Evolutionary conservation across 768 basidiomycete species (phyloP), one percentile per base, ranked within the genome.

Genomic region (Tephrocybe rancida): DNA sequence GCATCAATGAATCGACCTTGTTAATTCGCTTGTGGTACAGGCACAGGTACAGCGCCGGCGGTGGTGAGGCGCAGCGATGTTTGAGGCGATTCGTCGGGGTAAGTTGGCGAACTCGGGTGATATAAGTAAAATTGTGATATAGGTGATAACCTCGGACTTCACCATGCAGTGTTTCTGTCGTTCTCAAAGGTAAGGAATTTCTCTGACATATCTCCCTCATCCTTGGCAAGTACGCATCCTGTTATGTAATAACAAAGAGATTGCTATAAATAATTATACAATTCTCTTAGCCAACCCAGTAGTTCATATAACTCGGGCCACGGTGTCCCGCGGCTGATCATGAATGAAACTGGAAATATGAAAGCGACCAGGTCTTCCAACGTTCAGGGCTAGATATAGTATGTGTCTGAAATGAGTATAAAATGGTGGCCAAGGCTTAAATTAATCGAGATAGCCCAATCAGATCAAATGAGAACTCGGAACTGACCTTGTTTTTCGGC

Each of bases 1-100:
- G 19, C 27, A 50, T 52, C 44, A 52, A 48, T 49, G 55, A 48
- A 32, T 39, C 50, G 53, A 29, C 35, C 45, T 57, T 55, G 41
- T 45, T 45, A 45, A 37, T 48, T 60, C 56, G 60, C 50, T 55
- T 61, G 55, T 54, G 34, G 21, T 37, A 44, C 56, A 61, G 60
- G 60, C 57, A 61, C 59, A 59, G 58, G 58, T 52, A 56, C 55
- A 44, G 39, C 45, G 24, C 48, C 58, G 44, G 44, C 44, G 39
- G 44, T 35, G 44, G 22, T 38, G 53, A 39, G 41, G 26, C 35
- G 27, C 43, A 45, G 24, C 43, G 32, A 48, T 48, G 44, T 3
- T 26, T 49, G 37, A 50, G 43, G 22, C 24, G 41, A 48, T 47
- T 57, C 41, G 39, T 54, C 45, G 52, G 44, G 27, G 18, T 27